Conservation (phyloP, 495 filamentous ascomycete species). For the Podospora australis region DNA sequence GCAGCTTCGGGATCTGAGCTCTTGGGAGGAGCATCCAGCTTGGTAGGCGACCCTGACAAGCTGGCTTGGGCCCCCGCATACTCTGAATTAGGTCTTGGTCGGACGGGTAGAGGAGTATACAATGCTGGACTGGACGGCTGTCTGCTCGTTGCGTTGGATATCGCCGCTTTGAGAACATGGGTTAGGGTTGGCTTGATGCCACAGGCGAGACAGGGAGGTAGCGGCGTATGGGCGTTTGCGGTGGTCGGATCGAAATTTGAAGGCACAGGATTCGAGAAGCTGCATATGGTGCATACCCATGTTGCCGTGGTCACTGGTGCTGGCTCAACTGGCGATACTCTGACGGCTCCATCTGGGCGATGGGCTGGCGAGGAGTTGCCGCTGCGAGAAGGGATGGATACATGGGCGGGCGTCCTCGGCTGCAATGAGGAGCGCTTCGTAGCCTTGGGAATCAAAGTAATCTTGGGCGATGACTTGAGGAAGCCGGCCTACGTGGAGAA, state of each 20-base stretch:
- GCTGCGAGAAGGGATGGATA: constrained; percentile 33
- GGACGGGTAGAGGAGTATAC: constrained; percentile 23
- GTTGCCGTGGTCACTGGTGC: constrained; percentile 57
- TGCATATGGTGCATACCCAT: constrained; percentile 98
- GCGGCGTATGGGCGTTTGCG: constrained; percentile 63
- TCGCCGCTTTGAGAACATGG: constrained; percentile 76
- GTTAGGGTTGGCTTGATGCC: constrained; percentile 86
- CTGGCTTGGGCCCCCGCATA: constrained; percentile 5
- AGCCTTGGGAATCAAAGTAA: constrained; percentile 77
- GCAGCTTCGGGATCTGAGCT: constrained; percentile 30
- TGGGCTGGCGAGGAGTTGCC: constrained; percentile 43
- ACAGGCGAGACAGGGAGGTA: constrained; percentile 86
- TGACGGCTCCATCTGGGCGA: constrained; percentile 42
- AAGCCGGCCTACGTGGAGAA: constrained; percentile 75
- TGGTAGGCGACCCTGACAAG: too few species aligned
- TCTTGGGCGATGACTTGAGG: constrained; percentile 88
- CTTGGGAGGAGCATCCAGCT: not conserved
- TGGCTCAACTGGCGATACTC: constrained; percentile 42
- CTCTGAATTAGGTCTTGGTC: constrained; percentile 17
- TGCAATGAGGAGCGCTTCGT: constrained; percentile 51
- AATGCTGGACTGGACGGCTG: constrained; percentile 26
- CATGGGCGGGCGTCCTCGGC: constrained; percentile 33
- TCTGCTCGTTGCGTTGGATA: constrained; percentile 56
- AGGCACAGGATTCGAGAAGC: constrained; percentile 91
- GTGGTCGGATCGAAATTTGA: constrained; percentile 83